Base-by-base conservation (phyloP, 2,329 filamentous ascomycete genomes). In the Diaporthe citri region DNA sequence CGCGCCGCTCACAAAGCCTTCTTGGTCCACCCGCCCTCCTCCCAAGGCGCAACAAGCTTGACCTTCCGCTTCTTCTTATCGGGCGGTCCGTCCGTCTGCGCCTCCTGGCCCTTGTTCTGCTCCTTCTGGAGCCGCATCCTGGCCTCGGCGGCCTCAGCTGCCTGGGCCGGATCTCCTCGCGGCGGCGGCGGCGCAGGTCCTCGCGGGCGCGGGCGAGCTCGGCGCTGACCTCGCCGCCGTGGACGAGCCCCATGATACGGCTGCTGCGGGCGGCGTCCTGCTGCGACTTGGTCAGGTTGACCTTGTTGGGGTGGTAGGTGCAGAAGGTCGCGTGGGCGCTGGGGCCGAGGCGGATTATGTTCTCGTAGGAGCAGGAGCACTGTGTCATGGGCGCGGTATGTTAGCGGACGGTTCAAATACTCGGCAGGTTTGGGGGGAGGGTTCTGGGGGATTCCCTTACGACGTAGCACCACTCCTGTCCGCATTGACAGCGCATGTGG, bases 231-330 rank as follows among this genome's bases (percentile, higher is more conserved):
- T 74, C 60, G 4, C 75, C 69, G n/a, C 75, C 75, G 48, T 76
- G 75, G 22, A 76, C 75, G 52, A 76, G 75, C 22, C 69, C 75
- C 75, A 76, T 72, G 62, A 76, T 76, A 12, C 72, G 75, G 4
- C 4, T 43, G 31, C 69, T 43, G 31, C 69, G 72, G 9, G 72
- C 73, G 13, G 60, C 34, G 2, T 76, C 75, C n/a, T 72, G 69
- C 31, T 76, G 75, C 4, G 25, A 17, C 39, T 72, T 69, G 28
- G 72, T 75, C 13, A 76, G 60, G 41, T 57, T 72, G 52, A 76
- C 69, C 43, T 75, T 76, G 69, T 76, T 76, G 15, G 75, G 75
- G 55, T 76, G 75, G 69, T 76, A 75, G 60, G 67, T 75, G 46
- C 75, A 76, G 56, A 76, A 76, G 1, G 75, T 76, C 48, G 69